Evolutionary conservation across 768 basidiomycete genomes (phyloP), one percentile per base, ranked within the genome.

Genomic region (Phaeotremella fagi): DNA sequence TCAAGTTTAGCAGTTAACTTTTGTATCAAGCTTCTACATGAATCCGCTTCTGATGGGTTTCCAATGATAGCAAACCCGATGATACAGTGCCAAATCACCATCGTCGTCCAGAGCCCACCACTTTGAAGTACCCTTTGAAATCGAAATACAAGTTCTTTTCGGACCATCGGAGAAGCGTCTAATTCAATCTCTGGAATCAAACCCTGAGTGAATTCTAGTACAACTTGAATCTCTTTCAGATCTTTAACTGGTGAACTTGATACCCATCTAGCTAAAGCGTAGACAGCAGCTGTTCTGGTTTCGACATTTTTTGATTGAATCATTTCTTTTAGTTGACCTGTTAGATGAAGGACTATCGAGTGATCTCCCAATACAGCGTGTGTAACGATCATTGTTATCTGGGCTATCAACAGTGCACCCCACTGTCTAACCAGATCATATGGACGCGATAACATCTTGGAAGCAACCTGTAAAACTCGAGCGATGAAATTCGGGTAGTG

Each of bases 351-450:
- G 5, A 59, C 29, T 18, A 47, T 36, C 4, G 50, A 50, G 33
- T 45, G 23, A 16, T 46, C 29, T 4, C 27, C 24, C 41, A 60
- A 46, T 6, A 11, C 26, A 20, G 24, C 46, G 14, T 18, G 23
- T 11, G n/a, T 28, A 15, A n/a, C 9, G 18, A 4, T 23, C n/a
- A 9, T 61, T 4, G 61, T 31, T 9, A 68, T 50, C 42, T 65
- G 59, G 12, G 59, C 69, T 14, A 59, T 45, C 27, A 67, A 25
- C 9, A 71, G 37, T n/a, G 69, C 66, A 7, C 66, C 66, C 69
- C 69, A 71, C 29, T 67, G 66, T 45, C 60, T 48, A 9, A 71
- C 48, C 25, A 71, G 51, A 9, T 33, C 38, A 9, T 52, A 25
- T 11, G 47, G 24, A 6, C 42, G 27, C 3, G 53, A 35, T 4